phyloP scores from a whole-genome alignment of 352 stramenopile genomes.

The Blastocystis sp. region DNA sequence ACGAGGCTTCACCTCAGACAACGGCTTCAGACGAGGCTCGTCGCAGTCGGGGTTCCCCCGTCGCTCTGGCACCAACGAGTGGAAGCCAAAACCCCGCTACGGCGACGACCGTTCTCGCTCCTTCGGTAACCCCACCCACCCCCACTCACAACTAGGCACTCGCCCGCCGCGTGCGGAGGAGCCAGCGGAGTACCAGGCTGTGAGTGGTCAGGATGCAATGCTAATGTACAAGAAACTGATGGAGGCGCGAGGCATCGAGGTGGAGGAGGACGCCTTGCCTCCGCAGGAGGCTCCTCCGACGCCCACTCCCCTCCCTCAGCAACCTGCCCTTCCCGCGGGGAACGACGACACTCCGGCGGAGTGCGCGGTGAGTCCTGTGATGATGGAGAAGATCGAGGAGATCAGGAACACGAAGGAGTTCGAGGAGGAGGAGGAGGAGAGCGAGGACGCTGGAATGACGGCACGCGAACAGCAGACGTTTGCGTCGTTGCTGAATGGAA shows the following conservation, averaged over 20 bases:
- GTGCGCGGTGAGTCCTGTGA: neutral
- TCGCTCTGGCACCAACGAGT: neutral
- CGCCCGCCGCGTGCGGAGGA: neutral
- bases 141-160: neutral
- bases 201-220: neutral
- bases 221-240: neutral
- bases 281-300: too few species aligned
- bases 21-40: neutral
- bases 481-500: neutral
- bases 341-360: neutral
- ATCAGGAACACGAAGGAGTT: neutral
- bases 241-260: neutral
- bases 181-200: neutral
- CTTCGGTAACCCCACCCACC: neutral
- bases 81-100: neutral
- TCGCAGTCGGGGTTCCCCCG: neutral
- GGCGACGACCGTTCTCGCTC: neutral
- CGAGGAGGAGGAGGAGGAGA: neutral
- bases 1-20: neutral
- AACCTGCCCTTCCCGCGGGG: neutral
- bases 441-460: neutral
- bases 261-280: neutral
- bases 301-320: neutral
- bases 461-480: neutral
- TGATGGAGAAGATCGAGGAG: neutral